These are phyloP conservation scores for Sugiyamaella lignohabitans DNA, from an alignment of 805 yeast species.

Conservation along the genomic window DNA sequence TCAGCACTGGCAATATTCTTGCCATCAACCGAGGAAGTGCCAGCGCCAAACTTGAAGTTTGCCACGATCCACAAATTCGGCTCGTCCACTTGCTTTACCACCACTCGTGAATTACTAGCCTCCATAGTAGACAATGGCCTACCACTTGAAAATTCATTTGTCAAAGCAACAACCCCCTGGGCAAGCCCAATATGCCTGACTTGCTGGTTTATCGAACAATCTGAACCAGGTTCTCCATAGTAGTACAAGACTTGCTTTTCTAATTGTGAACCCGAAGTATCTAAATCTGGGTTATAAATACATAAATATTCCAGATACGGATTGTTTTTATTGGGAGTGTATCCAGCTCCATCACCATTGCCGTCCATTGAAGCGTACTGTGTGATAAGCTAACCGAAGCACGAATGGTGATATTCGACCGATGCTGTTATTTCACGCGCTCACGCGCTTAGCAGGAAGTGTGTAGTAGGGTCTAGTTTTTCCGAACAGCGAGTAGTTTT, in stretches of 20 bases:
- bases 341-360: too few species aligned
- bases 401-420: too few species aligned
- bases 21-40: constrained; percentile 14
- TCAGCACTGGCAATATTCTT: constrained; percentile 32
- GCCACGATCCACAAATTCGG: constrained; percentile 31
- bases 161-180: constrained; percentile 34
- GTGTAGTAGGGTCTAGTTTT: too few species aligned
- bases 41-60: constrained; percentile 13
- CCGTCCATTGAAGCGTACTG: too few species aligned
- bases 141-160: constrained; percentile 21
- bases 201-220: constrained; percentile 28
- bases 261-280: constrained; percentile 30
- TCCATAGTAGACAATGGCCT: constrained; percentile 26
- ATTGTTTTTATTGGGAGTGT: too few species aligned
- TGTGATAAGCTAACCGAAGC: too few species aligned
- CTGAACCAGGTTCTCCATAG: constrained; percentile 21
- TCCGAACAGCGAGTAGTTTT: too few species aligned
- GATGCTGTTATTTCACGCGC: too few species aligned
- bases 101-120: constrained; percentile 31
- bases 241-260: constrained; percentile 33
- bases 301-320: constrained; percentile 20
- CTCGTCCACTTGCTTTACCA: constrained; percentile 26
- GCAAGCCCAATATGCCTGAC: constrained; percentile 38
- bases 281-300: constrained; percentile 37
- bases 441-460: too few species aligned